Evolutionary conservation across 2,329 filamentous ascomycete species (phyloP).

Genomic region (Aspergillus fijiensis): DNA sequence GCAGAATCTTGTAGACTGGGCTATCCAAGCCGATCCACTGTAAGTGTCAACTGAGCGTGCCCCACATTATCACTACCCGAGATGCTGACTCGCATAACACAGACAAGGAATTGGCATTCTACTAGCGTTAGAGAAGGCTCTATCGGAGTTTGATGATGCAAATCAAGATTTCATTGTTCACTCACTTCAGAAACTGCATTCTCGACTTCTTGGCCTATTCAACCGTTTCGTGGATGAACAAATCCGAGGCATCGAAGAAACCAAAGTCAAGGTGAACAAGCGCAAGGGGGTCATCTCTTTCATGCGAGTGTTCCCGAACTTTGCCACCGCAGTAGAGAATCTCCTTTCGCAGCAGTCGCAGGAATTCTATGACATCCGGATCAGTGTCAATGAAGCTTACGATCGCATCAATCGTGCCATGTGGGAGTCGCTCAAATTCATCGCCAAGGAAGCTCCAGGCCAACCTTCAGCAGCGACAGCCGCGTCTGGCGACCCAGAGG

Average conservation of each 20-base stretch:
- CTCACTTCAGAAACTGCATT: conserved; percentile 75
- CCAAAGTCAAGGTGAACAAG: conserved; percentile 98
- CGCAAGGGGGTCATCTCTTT: conserved; percentile 95
- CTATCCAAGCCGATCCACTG: conserved; percentile 75
- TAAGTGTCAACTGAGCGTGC: conserved; percentile 50
- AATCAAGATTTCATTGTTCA: conserved; percentile 89
- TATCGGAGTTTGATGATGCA: conserved; percentile 77
- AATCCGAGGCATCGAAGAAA: conserved; percentile 92
- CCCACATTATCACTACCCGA: conserved; percentile 2
- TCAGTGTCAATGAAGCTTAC: conserved; percentile 83
- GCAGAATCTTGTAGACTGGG: conserved; percentile 80
- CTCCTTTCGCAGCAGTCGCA: conserved; percentile 64
- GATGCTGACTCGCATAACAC: conserved; percentile 18
- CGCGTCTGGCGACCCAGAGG: conserved; percentile 67
- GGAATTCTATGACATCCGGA: conserved; percentile 65
- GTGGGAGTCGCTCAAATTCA: conserved; percentile 96
- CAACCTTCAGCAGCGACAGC: conserved; percentile 54
- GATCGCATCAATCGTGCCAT: conserved; percentile 86
- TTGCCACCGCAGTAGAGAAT: conserved; percentile 78
- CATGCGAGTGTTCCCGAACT: conserved; percentile 87
- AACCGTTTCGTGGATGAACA: conserved; percentile 91
- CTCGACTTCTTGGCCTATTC: conserved; percentile 72
- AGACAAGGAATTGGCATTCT: conserved; percentile 89
- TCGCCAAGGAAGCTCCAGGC: conserved; percentile 69
- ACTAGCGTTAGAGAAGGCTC: conserved; percentile 74